Percentiles rank a stretch among this genome's conserved stretches.
phyloP scores from a whole-genome alignment of 176 grass and related monocot genomes.

The Elymus sibiricus region DNA sequence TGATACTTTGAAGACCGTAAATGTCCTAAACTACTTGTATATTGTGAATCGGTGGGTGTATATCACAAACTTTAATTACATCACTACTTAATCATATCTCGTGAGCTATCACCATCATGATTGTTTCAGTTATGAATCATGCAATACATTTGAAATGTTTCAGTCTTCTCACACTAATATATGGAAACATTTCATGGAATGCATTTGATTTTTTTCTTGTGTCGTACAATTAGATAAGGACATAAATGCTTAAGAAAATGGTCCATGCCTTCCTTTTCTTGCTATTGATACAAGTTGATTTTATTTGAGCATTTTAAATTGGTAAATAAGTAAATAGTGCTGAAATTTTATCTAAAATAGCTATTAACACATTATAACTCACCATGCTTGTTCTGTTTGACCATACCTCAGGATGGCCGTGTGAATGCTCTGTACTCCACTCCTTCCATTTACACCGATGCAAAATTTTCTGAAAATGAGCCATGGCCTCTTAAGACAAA shows the following conservation, averaged over 20 bases:
- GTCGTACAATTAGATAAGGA: neutral
- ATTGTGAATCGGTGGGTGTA: neutral
- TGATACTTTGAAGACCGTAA: neutral
- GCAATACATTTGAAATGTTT: conserved; percentile 4
- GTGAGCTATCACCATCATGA: neutral
- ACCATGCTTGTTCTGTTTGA: conserved; percentile 23
- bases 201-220: conserved; percentile 14
- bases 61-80: conserved; percentile 1
- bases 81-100: neutral
- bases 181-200: neutral
- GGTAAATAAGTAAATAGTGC: neutral
- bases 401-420: conserved; percentile 76
- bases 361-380: conserved; percentile 3
- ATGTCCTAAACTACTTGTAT: conserved; percentile 10
- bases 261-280: neutral
- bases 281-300: neutral
- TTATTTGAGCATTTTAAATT: neutral
- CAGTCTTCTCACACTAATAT: conserved; percentile 1
- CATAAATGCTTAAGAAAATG: neutral
- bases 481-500: conserved; percentile 89
- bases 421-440: conserved; percentile 98
- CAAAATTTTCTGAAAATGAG: conserved; percentile 79
- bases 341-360: conserved; percentile 1
- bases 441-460: conserved; percentile 98
- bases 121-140: conserved; percentile 20